Evolutionary conservation across 2,329 filamentous ascomycete genomes (phyloP).

Genomic region (Trichoderma semiorbis): DNA sequence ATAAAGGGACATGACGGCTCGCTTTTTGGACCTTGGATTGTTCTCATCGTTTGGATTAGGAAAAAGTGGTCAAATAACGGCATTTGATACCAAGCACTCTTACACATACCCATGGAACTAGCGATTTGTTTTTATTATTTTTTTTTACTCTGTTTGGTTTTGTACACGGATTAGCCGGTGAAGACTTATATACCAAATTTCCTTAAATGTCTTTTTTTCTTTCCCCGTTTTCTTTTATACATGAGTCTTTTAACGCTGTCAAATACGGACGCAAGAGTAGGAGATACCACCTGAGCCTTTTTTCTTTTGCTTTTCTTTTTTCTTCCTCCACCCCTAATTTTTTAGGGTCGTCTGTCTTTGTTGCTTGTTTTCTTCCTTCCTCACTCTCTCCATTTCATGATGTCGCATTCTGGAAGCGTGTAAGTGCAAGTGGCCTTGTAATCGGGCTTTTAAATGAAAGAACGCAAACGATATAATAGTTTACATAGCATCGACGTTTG

Average conservation of each 20-base stretch:
- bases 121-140: not conserved
- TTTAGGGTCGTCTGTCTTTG: not conserved
- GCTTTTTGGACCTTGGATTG: not conserved
- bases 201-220: not conserved
- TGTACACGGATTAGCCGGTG: not conserved
- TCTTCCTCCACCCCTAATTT: not conserved
- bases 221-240: not conserved
- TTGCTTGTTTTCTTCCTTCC: too few species aligned
- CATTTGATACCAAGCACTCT: conserved; percentile 16
- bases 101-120: conserved; percentile 8
- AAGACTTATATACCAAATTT: conserved; percentile 6
- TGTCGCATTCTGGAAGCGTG: too few species aligned
- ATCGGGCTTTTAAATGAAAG: too few species aligned
- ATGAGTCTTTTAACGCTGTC: conserved; percentile 11
- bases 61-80: conserved; percentile 8
- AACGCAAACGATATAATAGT: not conserved
- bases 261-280: conserved; percentile 18
- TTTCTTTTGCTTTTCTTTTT: not conserved
- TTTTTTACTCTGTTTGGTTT: not conserved
- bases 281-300: conserved; percentile 18
- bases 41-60: conserved; percentile 6
- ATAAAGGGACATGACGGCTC: not conserved
- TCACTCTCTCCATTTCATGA: not conserved
- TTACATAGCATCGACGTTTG: not conserved
- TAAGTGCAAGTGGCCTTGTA: too few species aligned